A percentile compares a stretch with the other conserved stretches of the same genome.
These are phyloP conservation scores for Mucor circinelloides DNA, from an alignment of 371 early-diverging fungal genomes.

Conservation along the genomic window DNA sequence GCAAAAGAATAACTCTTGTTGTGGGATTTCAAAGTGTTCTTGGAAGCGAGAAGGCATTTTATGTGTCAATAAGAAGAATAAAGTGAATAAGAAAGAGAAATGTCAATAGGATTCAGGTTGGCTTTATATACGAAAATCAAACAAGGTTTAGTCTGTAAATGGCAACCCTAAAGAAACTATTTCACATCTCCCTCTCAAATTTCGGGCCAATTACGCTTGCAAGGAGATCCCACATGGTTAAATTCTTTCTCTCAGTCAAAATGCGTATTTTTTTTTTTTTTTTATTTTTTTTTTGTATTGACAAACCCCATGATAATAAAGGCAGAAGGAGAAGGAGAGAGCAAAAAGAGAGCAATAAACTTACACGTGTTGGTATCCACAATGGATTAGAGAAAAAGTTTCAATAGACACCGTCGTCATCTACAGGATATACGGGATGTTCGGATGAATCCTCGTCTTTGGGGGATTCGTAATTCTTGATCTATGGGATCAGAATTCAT, in stretches of 20 bases:
- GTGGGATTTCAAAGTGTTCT: conserved; percentile 15
- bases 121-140: conserved; percentile 7
- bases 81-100: background rate
- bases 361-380: background rate
- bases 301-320: background rate
- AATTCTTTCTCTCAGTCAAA: background rate
- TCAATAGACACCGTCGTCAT: background rate
- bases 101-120: background rate
- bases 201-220: conserved; percentile 2
- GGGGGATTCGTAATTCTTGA: background rate
- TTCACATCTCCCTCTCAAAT: background rate
- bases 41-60: conserved; percentile 8
- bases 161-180: background rate
- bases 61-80: background rate
- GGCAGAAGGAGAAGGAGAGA: background rate
- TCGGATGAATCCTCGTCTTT: background rate
- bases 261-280: background rate
- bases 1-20: background rate
- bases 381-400: background rate
- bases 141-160: background rate
- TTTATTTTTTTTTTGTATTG: background rate
- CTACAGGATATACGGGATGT: background rate
- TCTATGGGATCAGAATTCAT: background rate
- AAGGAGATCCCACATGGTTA: conserved; percentile 1
- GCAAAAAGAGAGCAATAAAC: background rate